Percentiles rank a stretch among this genome's conserved stretches.
Conservation (phyloP, 306 rosid genomes). For the Dalbergia oliveri region DNA sequence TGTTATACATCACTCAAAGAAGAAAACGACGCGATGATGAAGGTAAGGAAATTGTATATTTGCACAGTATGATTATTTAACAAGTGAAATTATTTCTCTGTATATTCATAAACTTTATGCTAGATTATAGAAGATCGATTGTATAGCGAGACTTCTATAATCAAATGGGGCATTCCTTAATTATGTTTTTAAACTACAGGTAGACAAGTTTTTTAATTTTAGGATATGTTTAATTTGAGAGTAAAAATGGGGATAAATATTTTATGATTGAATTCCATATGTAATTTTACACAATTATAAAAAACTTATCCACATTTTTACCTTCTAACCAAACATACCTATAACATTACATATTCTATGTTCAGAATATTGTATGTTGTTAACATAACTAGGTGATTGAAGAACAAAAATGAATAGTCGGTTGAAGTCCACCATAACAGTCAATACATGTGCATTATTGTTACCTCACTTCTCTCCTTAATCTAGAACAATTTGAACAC, state of each 20-base stretch:
- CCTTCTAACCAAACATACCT: background rate
- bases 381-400: background rate
- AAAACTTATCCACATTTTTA: too few species aligned
- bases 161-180: slow-evolving; percentile 7
- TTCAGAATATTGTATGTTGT: background rate
- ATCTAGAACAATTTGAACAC: slow-evolving; percentile 9
- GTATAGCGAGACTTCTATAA: background rate
- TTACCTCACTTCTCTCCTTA: slow-evolving; percentile 8
- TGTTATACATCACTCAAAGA: slow-evolving; percentile 53
- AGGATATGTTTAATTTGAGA: too few species aligned
- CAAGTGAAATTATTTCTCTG: background rate
- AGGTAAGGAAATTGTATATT: slow-evolving; percentile 53
- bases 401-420: background rate
- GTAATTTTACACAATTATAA: too few species aligned
- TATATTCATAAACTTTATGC: background rate
- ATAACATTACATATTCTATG: background rate
- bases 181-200: background rate
- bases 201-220: background rate
- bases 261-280: too few species aligned
- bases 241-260: too few species aligned
- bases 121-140: background rate
- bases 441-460: background rate
- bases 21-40: slow-evolving; percentile 59
- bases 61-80: background rate
- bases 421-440: background rate